Base-by-base conservation (phyloP, 495 filamentous ascomycete genomes). In the Penicilliopsis zonata region DNA sequence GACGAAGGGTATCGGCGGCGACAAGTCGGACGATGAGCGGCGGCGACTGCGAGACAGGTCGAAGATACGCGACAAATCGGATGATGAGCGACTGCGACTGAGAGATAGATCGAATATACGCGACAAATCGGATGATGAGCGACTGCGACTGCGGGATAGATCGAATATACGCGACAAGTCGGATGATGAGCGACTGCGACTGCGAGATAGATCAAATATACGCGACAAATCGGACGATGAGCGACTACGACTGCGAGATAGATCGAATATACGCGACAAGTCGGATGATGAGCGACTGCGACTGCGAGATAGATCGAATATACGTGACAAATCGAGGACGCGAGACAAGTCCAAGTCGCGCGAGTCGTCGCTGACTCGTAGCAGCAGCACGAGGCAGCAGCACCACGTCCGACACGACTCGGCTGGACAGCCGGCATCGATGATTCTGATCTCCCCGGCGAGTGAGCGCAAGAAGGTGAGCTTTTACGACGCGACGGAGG, bases 401-500 rank as follows among this genome's bases (percentile, higher is more conserved):
- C 7, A 24, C 21, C 49, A 55, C 28, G 44, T 43, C 13, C 49
- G 43, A 1, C 50, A 49, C 33, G 43, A 43, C 29, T 56, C 59
- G 4, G 31, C 4, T 13, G 43, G 44, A 13, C 17, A 18, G 10
- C 30, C 31, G n/a, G 46, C 53, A 12, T 24, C 42, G 8, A 25
- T 57, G 8, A 38, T 59, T 13, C 17, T 59, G 7, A 47, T 59
- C 26, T 49, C 53, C 0, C 52, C 60, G 4, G 40, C 46, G 14
- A 48, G 31, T 31, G 38, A 37, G 10, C 47, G 53, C 34, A 71
- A 68, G 38, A 61, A 47, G 44, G 81, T 64, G 52, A 76, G 55
- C 27, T 67, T 57, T 57, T 85, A 94, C 54, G 80, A 94, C 49
- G 76, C 87, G 0, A 69, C 66, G 7, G 69, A 78, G 4, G 82